Conservation (phyloP, 208 protist species). For the Balamuthia mandrillaris region DNA sequence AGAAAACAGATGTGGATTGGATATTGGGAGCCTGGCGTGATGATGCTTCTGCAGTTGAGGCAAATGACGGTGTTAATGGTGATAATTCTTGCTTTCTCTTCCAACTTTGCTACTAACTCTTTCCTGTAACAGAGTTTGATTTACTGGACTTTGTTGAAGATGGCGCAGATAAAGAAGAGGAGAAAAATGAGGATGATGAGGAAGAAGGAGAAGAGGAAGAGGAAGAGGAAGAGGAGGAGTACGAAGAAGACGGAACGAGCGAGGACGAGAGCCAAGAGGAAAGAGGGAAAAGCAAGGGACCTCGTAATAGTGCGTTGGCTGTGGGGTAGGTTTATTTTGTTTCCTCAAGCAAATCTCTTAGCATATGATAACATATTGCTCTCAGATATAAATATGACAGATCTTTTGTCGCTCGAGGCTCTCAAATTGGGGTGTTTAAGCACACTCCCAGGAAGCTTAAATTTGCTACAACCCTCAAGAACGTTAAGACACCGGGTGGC, state of each 20-base stretch:
- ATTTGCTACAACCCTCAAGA: slow-evolving; percentile 57
- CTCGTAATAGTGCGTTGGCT: slow-evolving; percentile 26
- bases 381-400: slow-evolving; percentile 53
- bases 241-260: neutral
- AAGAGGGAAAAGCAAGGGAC: neutral
- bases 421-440: slow-evolving; percentile 62
- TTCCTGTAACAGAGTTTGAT: neutral
- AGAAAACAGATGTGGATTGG: slow-evolving; percentile 1
- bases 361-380: too few relatives aligned
- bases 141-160: slow-evolving; percentile 18
- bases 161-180: neutral
- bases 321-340: too few relatives aligned
- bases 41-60: neutral
- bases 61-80: slow-evolving; percentile 7
- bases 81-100: too few relatives aligned
- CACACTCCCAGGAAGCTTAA: slow-evolving; percentile 47
- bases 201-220: slow-evolving; percentile 3
- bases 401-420: slow-evolving; percentile 55
- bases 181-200: neutral
- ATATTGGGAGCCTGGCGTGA: neutral
- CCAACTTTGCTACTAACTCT: neutral
- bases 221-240: slow-evolving; percentile 21
- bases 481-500: slow-evolving; percentile 40
- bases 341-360: too few relatives aligned
- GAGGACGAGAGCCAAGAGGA: neutral